phyloP scores from a whole-genome alignment of 2,329 filamentous ascomycete species.

The Triangularia setosa region DNA sequence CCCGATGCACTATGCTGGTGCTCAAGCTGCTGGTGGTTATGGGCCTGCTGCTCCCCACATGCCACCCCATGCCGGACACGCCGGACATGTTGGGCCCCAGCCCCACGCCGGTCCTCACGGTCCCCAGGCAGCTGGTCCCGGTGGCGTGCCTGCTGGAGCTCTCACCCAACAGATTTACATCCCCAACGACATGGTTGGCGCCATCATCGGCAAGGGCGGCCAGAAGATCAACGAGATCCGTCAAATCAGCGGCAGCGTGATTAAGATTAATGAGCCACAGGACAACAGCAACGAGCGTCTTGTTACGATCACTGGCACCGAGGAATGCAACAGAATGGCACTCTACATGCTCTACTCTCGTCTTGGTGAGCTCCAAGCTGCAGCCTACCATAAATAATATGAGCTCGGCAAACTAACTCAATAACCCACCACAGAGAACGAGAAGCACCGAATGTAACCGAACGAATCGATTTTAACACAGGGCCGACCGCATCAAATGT shows the following conservation, averaged over 20 bases:
- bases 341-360: constrained; percentile 98
- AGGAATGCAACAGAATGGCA: constrained; percentile 99
- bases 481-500: constrained; percentile 2
- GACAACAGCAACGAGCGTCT: constrained; percentile 98
- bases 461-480: background rate
- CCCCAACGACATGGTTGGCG: constrained; percentile 98
- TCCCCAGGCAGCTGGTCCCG: constrained; percentile 64
- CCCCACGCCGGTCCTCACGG: constrained; percentile 64
- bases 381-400: background rate
- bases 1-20: constrained; percentile 71
- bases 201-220: constrained; percentile 97
- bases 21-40: constrained; percentile 67
- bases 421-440: constrained; percentile 56
- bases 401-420: constrained; percentile 13
- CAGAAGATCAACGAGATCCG: constrained; percentile 99
- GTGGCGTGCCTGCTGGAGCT: constrained; percentile 66
- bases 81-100: constrained; percentile 43
- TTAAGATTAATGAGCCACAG: constrained; percentile 99
- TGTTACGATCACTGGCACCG: constrained; percentile 94
- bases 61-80: constrained; percentile 66
- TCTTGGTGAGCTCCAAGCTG: constrained; percentile 64
- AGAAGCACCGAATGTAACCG: constrained; percentile 66
- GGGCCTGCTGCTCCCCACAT: constrained; percentile 69
- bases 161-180: constrained; percentile 99
- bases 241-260: constrained; percentile 93